Base-by-base conservation (phyloP, 2,329 filamentous ascomycete genomes). In the Ascochyta fabae region DNA sequence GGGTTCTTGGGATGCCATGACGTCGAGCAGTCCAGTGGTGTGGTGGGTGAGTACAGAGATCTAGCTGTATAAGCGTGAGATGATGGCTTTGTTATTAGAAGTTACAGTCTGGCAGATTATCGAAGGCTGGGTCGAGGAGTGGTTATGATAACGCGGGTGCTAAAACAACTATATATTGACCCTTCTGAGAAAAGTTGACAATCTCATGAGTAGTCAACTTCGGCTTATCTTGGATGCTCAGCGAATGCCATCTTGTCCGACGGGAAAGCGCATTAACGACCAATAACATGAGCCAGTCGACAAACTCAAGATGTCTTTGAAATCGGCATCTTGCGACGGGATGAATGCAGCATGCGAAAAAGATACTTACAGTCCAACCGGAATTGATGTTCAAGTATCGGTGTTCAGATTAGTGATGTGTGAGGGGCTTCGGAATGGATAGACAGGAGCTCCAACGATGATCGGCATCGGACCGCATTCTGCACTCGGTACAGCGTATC, bases 1-100 rank as follows among this genome's bases (percentile, higher is more conserved):
- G 3, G 42, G 47, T 1, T 62, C 48, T 23, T 49, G 33, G 6
- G 56, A 22, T 23, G 57, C 19, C 67, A 68, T 67, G n/a, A n/a
- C 22, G 50, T 33, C 27, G 36, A 3, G 27, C 27, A 29, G 27
- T 29, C 12, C 27, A 10, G 8, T 29, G 19, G 19, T 10, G 27
- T 4, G 3, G 7, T 29, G 12, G 27, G 27, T 10, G 27, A 29
- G 27, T 10, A 10, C 9, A 10, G 9, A 29, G 27, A 10, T 29
- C 27, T 31, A 31, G 9, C 4, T 12, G 29, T 13, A 31, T 15
- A 4, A 13, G 6, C 29, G 12, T 31, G 10, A 31, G 29, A 31
- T 31, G 29, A 31, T 31, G 29, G 9, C 12, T 31, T 31, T 4
- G 10, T 13, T 31, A 12, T 15, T 13, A 12, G 5, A 12, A 4